phyloP scores from a whole-genome alignment of 2,329 filamentous ascomycete species.

The Verticillium nonalfalfae region DNA sequence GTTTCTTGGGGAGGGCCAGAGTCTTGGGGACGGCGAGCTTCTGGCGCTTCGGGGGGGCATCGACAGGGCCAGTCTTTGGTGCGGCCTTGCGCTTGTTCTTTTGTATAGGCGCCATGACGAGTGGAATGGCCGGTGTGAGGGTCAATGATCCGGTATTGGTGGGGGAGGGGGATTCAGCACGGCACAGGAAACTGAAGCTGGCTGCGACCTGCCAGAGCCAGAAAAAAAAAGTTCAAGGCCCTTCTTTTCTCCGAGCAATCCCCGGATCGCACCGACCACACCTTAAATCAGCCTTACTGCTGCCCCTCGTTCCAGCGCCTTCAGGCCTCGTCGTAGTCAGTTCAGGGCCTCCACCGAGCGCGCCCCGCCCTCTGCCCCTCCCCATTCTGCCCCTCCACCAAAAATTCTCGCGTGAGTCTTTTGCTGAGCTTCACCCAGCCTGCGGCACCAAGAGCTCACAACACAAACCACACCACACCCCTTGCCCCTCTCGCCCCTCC shows the following conservation, averaged over 20 bases:
- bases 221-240: slow-evolving; percentile 8
- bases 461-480: no score
- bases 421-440: not conserved
- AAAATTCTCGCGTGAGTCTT: not conserved
- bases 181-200: not conserved
- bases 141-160: not conserved
- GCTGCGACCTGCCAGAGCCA: not conserved
- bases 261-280: slow-evolving; percentile 17
- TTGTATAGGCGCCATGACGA: slow-evolving; percentile 5
- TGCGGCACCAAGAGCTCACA: not conserved
- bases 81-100: slow-evolving; percentile 11
- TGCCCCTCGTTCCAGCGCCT: not conserved
- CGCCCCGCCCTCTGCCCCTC: not conserved
- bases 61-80: slow-evolving; percentile 1
- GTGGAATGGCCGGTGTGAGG: not conserved
- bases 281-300: slow-evolving; percentile 20
- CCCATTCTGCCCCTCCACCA: slow-evolving; percentile 4
- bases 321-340: no score
- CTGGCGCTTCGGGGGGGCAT: slow-evolving; percentile 9
- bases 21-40: slow-evolving; percentile 4
- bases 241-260: slow-evolving; percentile 1
- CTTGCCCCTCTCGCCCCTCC: not conserved
- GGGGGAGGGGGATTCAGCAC: not conserved
- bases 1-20: slow-evolving; percentile 21
- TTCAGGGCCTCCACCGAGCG: no score